Percentiles rank a stretch among this genome's conserved stretches.
phyloP scores from a whole-genome alignment of 1,284 basidiomycete genomes.

The Gymnopus androsaceus region DNA sequence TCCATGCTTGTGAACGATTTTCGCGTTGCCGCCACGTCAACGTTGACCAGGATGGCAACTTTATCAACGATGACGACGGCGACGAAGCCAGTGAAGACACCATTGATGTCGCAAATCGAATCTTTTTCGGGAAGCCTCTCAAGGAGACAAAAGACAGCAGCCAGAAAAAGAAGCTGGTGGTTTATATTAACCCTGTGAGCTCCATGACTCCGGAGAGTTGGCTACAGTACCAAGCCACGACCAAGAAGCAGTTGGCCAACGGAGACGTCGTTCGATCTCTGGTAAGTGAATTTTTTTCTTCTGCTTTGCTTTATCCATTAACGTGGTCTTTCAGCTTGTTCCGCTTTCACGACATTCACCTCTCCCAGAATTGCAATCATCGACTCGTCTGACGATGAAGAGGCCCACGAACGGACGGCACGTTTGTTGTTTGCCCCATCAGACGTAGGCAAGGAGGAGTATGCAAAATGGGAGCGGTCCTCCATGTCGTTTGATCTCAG shows the following conservation, averaged over 20 bases:
- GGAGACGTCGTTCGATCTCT: conserved; percentile 48
- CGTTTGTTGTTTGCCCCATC: conserved; percentile 11
- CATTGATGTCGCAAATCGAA: background rate
- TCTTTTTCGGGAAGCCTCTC: background rate
- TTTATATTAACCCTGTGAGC: conserved; percentile 75
- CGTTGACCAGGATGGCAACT: conserved; percentile 31
- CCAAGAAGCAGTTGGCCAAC: conserved; percentile 40
- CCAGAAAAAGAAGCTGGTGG: conserved; percentile 53
- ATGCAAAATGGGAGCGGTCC: conserved; percentile 5
- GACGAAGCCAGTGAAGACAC: conserved; percentile 5
- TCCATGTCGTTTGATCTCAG: conserved; percentile 9
- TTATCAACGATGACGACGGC: background rate
- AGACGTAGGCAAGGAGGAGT: background rate
- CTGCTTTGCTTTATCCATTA: conserved; percentile 3
- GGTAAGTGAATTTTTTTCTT: conserved; percentile 41
- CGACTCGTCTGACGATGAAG: conserved; percentile 14
- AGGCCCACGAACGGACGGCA: conserved; percentile 13
- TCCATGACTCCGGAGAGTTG: conserved; percentile 64
- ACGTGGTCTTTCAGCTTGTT: conserved; percentile 63
- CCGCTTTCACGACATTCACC: conserved; percentile 85
- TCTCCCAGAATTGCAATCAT: conserved; percentile 78
- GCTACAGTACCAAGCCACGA: conserved; percentile 58
- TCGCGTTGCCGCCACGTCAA: conserved; percentile 70
- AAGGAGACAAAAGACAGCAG: conserved; percentile 13
- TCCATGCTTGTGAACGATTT: conserved; percentile 90